Conservation (phyloP, 2,329 filamentous ascomycete species). For the Aspergillus piperis region DNA sequence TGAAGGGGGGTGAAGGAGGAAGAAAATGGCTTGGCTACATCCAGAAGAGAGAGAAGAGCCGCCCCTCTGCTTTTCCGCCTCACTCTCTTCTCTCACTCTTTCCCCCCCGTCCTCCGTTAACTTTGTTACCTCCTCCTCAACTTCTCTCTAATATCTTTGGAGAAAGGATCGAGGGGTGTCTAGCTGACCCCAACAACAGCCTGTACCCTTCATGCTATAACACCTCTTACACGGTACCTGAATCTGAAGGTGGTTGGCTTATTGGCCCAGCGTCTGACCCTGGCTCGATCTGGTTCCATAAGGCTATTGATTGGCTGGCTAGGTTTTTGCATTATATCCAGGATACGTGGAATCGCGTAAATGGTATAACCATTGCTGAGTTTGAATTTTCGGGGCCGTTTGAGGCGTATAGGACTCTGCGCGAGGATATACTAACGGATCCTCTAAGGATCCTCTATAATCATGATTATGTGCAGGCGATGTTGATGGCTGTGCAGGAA, state of each 20-base stretch:
- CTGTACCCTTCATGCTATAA: slow-evolving; percentile 3
- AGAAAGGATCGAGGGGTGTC: neutral
- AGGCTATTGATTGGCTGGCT: neutral
- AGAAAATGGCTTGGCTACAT: neutral
- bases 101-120: too few species aligned
- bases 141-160: too few species aligned
- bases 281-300: neutral
- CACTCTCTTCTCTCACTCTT: neutral
- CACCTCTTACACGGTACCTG: neutral
- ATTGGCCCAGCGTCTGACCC: slow-evolving; percentile 2
- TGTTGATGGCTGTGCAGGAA: neutral
- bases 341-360: neutral
- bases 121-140: too few species aligned
- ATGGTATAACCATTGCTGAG: neutral
- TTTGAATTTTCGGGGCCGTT: neutral
- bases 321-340: neutral
- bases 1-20: neutral
- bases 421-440: neutral
- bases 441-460: neutral
- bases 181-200: neutral
- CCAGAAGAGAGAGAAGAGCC: neutral
- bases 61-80: neutral
- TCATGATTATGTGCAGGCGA: neutral
- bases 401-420: neutral
- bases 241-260: neutral